Conservation (phyloP, 225 moss, liverwort and hornwort species). For the Physcomitrellopsis africana region DNA sequence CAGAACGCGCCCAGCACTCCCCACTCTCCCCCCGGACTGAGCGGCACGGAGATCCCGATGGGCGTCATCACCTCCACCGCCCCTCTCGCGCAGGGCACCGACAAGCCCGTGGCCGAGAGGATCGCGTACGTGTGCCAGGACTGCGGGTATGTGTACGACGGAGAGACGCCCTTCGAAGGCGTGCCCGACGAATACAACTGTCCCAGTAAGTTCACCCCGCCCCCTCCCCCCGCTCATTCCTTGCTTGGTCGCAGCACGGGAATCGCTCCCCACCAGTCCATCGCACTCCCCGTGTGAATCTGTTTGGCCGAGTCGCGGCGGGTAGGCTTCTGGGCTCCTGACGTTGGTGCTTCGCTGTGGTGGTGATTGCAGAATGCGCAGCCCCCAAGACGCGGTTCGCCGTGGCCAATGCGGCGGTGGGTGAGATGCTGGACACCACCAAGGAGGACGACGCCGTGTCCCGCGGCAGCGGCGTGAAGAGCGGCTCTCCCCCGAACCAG, state of each 20-base stretch:
- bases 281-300: no score
- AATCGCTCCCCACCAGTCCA: no score
- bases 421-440: constrained; percentile 32
- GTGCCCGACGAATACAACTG: constrained; percentile 42
- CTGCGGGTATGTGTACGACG: constrained; percentile 39
- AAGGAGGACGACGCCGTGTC: constrained; percentile 24
- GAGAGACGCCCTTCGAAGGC: constrained; percentile 50
- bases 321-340: no score
- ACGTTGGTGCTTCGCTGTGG: not conserved
- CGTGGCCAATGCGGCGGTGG: constrained; percentile 33
- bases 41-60: constrained; percentile 44
- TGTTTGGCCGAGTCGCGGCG: no score
- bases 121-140: constrained; percentile 39
- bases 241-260: no score
- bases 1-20: constrained; percentile 27
- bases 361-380: constrained; percentile 31
- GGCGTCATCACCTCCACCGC: constrained; percentile 28
- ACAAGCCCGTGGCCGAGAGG: constrained; percentile 31
- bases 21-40: constrained; percentile 34
- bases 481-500: not conserved
- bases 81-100: constrained; percentile 34
- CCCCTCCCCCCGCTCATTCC: no score
- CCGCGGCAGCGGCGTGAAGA: constrained; percentile 15
- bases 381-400: constrained; percentile 41
- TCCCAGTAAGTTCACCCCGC: constrained; percentile 31